Conservation (phyloP, 2,329 filamentous ascomycete genomes). For the Chrysosphaeria jannelii region DNA sequence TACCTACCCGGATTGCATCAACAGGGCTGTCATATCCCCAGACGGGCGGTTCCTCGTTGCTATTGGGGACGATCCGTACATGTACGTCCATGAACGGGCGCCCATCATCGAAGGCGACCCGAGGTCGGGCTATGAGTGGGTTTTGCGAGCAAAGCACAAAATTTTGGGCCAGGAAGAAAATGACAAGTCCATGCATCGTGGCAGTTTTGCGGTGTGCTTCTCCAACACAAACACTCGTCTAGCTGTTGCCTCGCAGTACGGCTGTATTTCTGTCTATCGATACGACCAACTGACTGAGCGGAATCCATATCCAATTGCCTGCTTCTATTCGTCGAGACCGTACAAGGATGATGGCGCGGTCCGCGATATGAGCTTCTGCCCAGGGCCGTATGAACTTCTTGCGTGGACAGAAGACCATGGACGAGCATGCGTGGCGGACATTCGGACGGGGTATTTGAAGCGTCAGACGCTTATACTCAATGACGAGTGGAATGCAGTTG, state of each 20-base stretch:
- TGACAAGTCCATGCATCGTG: constrained; percentile 23
- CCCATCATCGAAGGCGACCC: constrained; percentile 3
- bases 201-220: constrained; percentile 56
- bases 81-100: constrained; percentile 47
- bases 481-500: no score
- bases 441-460: constrained; percentile 32
- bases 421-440: constrained; percentile 41
- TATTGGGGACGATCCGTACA: constrained; percentile 61
- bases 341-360: constrained; percentile 46
- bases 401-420: constrained; percentile 83
- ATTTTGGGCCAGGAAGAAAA: constrained; percentile 25
- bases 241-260: constrained; percentile 54
- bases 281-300: constrained; percentile 15
- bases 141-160: constrained; percentile 18
- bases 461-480: constrained; percentile 40
- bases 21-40: constrained; percentile 79
- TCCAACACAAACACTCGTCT: constrained; percentile 39
- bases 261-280: constrained; percentile 48
- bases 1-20: constrained; percentile 58
- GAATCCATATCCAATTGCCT: constrained; percentile 33
- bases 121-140: constrained; percentile 16
- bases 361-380: constrained; percentile 74
- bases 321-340: constrained; percentile 51
- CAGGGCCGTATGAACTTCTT: constrained; percentile 65
- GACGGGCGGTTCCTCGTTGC: constrained; percentile 55